Percentiles rank a stretch among this genome's conserved stretches.
Evolutionary conservation across 2,329 filamentous ascomycete genomes (phyloP).

Genomic region (Penicillium vulpinum): DNA sequence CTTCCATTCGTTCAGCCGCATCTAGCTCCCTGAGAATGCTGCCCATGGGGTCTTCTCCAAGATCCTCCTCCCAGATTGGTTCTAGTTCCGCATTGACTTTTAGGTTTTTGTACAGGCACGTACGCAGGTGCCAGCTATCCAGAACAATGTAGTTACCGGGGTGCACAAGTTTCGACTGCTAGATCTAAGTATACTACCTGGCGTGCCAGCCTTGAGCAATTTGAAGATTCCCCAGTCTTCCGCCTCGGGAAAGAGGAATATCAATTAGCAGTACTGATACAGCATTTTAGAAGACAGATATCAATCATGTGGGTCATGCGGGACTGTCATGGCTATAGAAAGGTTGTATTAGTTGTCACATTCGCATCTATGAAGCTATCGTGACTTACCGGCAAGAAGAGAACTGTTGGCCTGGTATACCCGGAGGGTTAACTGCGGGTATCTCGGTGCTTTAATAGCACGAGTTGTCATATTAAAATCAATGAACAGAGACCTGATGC

Average conservation of each 20-base stretch:
- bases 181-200: not conserved
- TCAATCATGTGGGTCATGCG: not conserved
- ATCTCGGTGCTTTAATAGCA: not conserved
- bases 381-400: not conserved
- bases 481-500: not conserved
- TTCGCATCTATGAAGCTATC: not conserved
- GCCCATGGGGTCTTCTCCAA: conserved; percentile 25
- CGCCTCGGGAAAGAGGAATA: not conserved
- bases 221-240: not conserved
- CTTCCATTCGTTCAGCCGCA: conserved; percentile 28
- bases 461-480: not conserved
- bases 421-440: not conserved
- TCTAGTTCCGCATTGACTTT: conserved; percentile 11
- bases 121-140: conserved; percentile 20
- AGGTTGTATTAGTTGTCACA: not conserved
- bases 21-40: conserved; percentile 56
- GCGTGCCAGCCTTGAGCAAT: not conserved
- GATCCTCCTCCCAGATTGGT: conserved; percentile 21
- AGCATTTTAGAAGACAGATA: not conserved
- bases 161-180: not conserved
- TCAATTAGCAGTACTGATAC: not conserved
- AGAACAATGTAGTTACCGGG: not conserved
- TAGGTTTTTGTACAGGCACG: conserved; percentile 21
- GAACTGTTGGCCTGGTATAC: not conserved
- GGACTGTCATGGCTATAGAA: not conserved